Evolutionary conservation across 1,284 basidiomycete species (phyloP).

Genomic region (Anthracocystis walkeri): DNA sequence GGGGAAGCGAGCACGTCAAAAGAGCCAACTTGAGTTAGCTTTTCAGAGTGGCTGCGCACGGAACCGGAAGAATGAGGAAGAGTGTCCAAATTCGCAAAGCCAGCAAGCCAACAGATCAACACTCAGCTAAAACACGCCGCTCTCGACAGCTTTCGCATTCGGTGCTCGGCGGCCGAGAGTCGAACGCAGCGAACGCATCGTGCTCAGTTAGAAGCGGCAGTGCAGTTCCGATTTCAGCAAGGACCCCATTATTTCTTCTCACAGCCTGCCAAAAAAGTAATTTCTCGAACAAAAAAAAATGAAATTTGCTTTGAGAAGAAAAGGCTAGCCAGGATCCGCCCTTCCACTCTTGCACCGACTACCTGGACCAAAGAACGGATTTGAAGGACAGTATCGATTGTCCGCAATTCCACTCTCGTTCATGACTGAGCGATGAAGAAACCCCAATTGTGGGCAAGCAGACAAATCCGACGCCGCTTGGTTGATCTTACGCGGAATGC

Average conservation of each 20-base stretch:
- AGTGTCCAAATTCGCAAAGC: background rate
- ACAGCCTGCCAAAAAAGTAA: background rate
- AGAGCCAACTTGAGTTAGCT: too few species aligned
- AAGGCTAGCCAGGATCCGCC: too few species aligned
- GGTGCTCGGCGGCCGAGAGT: too few species aligned
- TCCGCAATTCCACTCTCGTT: too few species aligned
- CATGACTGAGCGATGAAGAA: background rate
- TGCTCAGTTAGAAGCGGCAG: background rate
- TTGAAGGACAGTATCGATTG: too few species aligned
- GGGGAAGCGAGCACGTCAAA: background rate
- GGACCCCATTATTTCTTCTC: constrained; percentile 2
- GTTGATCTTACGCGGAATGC: background rate
- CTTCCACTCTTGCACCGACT: too few species aligned
- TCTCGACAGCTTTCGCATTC: background rate
- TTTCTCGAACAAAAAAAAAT: background rate
- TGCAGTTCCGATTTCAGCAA: constrained; percentile 4
- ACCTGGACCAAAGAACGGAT: too few species aligned
- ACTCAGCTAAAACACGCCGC: too few species aligned
- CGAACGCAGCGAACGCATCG: background rate
- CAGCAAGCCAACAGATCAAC: constrained; percentile 6
- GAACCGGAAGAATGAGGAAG: constrained; percentile 33
- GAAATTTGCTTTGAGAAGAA: background rate
- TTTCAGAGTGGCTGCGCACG: constrained; percentile 19
- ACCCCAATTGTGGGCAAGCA: background rate
- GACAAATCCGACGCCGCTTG: background rate